Percentiles rank a stretch among this genome's conserved stretches.
phyloP scores from a whole-genome alignment of 192 early-diverging fungal species.

The Anaeromyces robustus region DNA sequence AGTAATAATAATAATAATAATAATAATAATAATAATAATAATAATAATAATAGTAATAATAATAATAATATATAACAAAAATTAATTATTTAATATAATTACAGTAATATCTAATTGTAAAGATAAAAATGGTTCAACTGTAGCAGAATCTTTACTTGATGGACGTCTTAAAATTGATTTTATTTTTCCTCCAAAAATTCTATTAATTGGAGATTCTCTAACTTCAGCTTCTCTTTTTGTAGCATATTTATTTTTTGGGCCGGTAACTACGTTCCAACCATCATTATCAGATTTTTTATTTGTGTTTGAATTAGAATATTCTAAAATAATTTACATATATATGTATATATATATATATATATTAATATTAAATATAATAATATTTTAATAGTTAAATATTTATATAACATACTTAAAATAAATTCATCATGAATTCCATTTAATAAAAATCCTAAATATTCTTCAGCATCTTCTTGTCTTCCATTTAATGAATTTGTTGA shows the following conservation, averaged over 20 bases:
- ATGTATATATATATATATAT: no score
- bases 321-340: no score
- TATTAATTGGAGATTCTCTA: conserved; percentile 59
- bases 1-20: conserved; percentile 4
- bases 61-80: conserved; percentile 4
- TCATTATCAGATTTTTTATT: conserved; percentile 18
- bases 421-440: conserved; percentile 91
- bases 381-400: conserved; percentile 2
- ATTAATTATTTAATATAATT: conserved; percentile 5
- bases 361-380: background rate
- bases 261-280: conserved; percentile 85
- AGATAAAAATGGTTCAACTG: conserved; percentile 71
- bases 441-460: conserved; percentile 83
- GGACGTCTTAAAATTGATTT: conserved; percentile 60
- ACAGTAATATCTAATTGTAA: conserved; percentile 78
- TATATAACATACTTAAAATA: background rate
- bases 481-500: conserved; percentile 72
- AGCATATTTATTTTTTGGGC: conserved; percentile 59
- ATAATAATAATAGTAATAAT: background rate
- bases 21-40: background rate
- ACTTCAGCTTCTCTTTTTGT: conserved; percentile 43
- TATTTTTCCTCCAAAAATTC: conserved; percentile 71
- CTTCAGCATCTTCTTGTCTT: conserved; percentile 93
- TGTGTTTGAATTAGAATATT: background rate
- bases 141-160: conserved; percentile 62